Base-by-base conservation (phyloP, 2,329 filamentous ascomycete species). In the Sporothrix dimorphospora region DNA sequence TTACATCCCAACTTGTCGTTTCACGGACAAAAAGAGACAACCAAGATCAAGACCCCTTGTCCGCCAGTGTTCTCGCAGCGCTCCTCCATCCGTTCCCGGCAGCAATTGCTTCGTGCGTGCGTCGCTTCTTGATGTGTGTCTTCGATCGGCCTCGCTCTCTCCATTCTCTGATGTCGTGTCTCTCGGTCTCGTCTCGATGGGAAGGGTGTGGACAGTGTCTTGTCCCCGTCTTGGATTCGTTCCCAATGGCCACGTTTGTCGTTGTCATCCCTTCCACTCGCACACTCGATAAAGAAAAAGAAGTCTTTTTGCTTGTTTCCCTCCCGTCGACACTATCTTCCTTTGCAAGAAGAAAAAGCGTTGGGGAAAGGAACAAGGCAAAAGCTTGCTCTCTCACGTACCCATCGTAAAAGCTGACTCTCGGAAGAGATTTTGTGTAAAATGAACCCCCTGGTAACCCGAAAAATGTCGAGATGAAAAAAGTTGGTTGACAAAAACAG, bases 381-480 rank as follows among this genome's bases (percentile, higher is more conserved):
- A 57, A 67, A 21, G 59, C 55, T 70, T 70, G 53, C 71, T 75
- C 76, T 79, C 77, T 81, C 85, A 87, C 87, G 84, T 89, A 89
- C 87, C 87, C 87, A 89, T 89, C 83, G 84, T 88, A 85, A 83
- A 85, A 82, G 85, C 79, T 80, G 81, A 80, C 81, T 81, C 68
- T 72, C 42, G 59, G 57, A 61, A 70, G 45, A 71, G 70, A 68
- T 70, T 65, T 69, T 38, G 16, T 55, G 61, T 71, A 47, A 53
- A 53, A 70, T 71, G 67, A 70, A 42, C 72, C 74, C 74, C 70
- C 72, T 16, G 68, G 45, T 63, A 66, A 24, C 70, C 73, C 24
- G 67, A 69, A 71, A 69, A 65, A 53, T 70, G 61, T 71, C 67
- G 72, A 59, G 49, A 55, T 55, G 76, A 34, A 61, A 59, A 76